Evolutionary conservation across 345 rosid genomes (phyloP).

Genomic region (Linum usitatissimum): DNA sequence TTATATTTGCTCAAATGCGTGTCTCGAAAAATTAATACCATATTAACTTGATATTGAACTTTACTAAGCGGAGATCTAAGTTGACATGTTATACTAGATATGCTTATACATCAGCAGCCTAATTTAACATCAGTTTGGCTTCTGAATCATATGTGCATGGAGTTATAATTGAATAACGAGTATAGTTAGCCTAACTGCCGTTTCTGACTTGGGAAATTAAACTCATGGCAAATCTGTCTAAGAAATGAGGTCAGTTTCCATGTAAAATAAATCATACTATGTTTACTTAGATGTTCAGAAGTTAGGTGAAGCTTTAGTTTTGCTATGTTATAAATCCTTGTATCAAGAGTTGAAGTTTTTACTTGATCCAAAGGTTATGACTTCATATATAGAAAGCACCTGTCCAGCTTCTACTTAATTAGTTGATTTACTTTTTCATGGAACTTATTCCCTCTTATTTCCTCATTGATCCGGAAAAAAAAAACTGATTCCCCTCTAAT

Average conservation of each 20-base stretch:
- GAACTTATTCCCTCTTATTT: constrained; percentile 8
- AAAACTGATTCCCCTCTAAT: constrained; percentile 9
- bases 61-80: not conserved
- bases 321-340: not conserved
- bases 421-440: not conserved
- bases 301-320: not conserved
- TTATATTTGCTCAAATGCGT: not conserved
- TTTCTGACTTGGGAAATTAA: not conserved
- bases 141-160: not conserved
- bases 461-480: no score
- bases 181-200: no score
- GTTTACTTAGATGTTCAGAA: not conserved
- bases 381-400: not conserved
- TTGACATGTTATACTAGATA: not conserved
- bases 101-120: not conserved
- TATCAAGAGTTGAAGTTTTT: no score
- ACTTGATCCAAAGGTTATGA: no score
- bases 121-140: not conserved
- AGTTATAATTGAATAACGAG: not conserved
- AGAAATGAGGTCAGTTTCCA: not conserved
- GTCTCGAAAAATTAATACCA: not conserved
- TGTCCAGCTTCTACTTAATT: not conserved
- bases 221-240: not conserved
- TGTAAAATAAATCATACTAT: not conserved
- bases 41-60: not conserved